These are phyloP conservation scores for Cladosporium sp. DNA, from an alignment of 2,329 filamentous ascomycete genomes.

Conservation along the genomic window DNA sequence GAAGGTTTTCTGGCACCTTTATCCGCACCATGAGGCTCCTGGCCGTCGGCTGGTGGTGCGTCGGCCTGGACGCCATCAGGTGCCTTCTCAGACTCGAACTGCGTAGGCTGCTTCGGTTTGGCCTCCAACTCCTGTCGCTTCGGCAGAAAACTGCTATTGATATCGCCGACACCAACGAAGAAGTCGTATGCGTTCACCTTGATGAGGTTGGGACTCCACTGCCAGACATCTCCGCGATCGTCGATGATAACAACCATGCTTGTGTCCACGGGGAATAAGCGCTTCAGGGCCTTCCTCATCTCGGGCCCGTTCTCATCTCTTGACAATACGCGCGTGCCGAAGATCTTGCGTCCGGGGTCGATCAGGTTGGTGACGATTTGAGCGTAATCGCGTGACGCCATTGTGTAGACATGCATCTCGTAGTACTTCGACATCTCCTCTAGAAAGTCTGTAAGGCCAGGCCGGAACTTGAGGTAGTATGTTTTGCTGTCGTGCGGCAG, in stretches of 20 bases:
- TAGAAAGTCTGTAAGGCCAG: slow-evolving; percentile 75
- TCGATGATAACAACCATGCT: slow-evolving; percentile 99
- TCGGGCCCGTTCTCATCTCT: slow-evolving; percentile 93
- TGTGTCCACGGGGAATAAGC: slow-evolving; percentile 91
- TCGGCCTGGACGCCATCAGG: not conserved
- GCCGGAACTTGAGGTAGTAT: slow-evolving; percentile 98
- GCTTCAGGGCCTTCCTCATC: slow-evolving; percentile 72
- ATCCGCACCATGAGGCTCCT: slow-evolving; percentile 6
- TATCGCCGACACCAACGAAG: slow-evolving; percentile 95
- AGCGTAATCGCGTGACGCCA: slow-evolving; percentile 97
- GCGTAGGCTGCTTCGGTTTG: slow-evolving; percentile 17
- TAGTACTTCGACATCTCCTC: slow-evolving; percentile 71
- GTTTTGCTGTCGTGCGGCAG: slow-evolving; percentile 78
- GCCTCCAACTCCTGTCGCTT: slow-evolving; percentile 53
- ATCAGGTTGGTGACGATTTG: slow-evolving; percentile 87
- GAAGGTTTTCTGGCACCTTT: slow-evolving; percentile 12
- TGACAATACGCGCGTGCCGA: slow-evolving; percentile 91
- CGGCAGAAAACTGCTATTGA: slow-evolving; percentile 94
- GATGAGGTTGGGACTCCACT: slow-evolving; percentile 85
- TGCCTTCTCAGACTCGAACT: not conserved
- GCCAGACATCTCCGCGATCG: slow-evolving; percentile 93
- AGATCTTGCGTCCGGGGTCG: slow-evolving; percentile 81
- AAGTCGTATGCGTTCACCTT: slow-evolving; percentile 96
- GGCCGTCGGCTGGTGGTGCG: slow-evolving; percentile 2
- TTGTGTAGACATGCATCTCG: slow-evolving; percentile 97